Evolutionary conservation across 768 basidiomycete species (phyloP), one percentile per base, ranked within the genome.

Genomic region (Suillus sp.): DNA sequence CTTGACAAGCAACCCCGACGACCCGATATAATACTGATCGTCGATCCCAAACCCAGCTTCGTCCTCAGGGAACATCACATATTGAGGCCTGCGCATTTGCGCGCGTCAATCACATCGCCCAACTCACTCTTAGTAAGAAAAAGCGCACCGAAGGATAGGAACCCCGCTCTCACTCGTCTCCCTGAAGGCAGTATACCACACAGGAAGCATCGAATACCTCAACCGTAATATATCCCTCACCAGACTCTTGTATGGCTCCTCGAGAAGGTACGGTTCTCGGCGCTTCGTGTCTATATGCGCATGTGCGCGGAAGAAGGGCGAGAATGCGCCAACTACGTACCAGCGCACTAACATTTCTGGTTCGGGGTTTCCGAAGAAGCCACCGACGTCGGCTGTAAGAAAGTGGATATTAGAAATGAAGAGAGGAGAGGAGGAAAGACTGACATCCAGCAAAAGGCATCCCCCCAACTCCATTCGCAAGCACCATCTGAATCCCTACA

Each of bases 181-280:
- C 48, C 88, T 84, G 86, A 99, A 98, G 2, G 93, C 93, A n/a
- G 93, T 98, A 75, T 99, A 99, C 96, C 96, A 98, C 18, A 96
- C 82, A 0, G 95, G 93, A 32, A 99, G 78, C 78, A 98, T 83
- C 43, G 84, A 81, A 76, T 99, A 99, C 51, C 97, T 80, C 62
- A 98, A 78, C 30, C 89, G 84, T 55, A 99, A 78, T 59, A 89
- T 83, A 66, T 93, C 88, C 42, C 89, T 86, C 50, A 98, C 77
- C 57, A 94, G 90, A 40, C 85, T 81, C 79, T 92, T 93, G 80
- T 92, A 90, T 3, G 96, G 95, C 68, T 97, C 89, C 13, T 94
- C 93, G 56, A 91, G 84, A 0, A 99, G 82, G 82, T 89, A 99
- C 1, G 96, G 96, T 77, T 99, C 97, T 45, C 97, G 89, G 48